These are phyloP conservation scores for Coprinopsis marcescibilis DNA, from an alignment of 768 basidiomycete genomes.

Conservation along the genomic window DNA sequence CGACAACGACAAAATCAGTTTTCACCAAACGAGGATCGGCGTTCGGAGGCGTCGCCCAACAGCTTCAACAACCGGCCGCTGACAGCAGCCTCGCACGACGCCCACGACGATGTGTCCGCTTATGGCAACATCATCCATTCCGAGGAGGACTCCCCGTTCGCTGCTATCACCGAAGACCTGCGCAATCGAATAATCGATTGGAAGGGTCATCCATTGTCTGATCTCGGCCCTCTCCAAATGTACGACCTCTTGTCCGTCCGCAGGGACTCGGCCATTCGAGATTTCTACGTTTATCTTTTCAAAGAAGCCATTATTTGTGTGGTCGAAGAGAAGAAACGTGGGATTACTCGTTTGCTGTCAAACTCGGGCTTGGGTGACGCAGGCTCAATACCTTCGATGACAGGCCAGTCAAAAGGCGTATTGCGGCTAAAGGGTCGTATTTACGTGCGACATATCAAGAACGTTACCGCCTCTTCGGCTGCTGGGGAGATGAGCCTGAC, in stretches of 20 bases:
- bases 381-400: slow-evolving; percentile 34
- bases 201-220: slow-evolving; percentile 90
- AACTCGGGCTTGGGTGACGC: slow-evolving; percentile 50
- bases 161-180: slow-evolving; percentile 82
- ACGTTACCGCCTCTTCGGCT: slow-evolving; percentile 74
- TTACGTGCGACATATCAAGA: slow-evolving; percentile 90
- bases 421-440: slow-evolving; percentile 92
- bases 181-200: slow-evolving; percentile 89
- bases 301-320: slow-evolving; percentile 97
- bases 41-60: slow-evolving; percentile 18
- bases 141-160: slow-evolving; percentile 74
- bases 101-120: slow-evolving; percentile 26
- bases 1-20: slow-evolving; percentile 19
- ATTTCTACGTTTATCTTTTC: slow-evolving; percentile 96
- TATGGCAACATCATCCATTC: slow-evolving; percentile 35
- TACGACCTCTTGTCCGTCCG: slow-evolving; percentile 88
- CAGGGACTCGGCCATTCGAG: slow-evolving; percentile 83
- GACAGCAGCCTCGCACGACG: slow-evolving; percentile 21
- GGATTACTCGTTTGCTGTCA: slow-evolving; percentile 68
- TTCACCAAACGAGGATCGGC: background rate
- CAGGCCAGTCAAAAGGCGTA: slow-evolving; percentile 53
- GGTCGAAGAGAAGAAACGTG: slow-evolving; percentile 90
- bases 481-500: slow-evolving; percentile 88
- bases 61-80: slow-evolving; percentile 25
- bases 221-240: slow-evolving; percentile 85